Base-by-base conservation (phyloP, 1,284 basidiomycete species). In the Cryptococcus jaspeensis region DNA sequence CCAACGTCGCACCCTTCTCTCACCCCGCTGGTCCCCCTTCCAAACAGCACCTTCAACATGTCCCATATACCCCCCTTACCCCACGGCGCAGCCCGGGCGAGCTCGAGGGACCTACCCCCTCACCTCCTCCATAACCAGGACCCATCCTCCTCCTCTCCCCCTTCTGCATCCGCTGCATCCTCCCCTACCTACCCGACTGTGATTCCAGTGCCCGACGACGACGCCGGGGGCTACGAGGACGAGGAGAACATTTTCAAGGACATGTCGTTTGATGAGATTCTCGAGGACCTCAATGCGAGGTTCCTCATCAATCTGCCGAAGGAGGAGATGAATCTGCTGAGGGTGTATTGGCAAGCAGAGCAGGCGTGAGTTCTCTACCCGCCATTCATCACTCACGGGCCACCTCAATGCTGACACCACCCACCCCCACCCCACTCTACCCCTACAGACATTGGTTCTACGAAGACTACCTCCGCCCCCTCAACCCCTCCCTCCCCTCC, bases 301-400 rank as follows among this genome's bases (percentile, higher is more conserved):
- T 99, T 99, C 77, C 91, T 99, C 67, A 84, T 98, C 66, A 99
- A 99, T 77, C 84, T 99, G 52, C 96, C 96, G 5, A 87, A 90
- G 62, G 89, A 92, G 70, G 96, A 99, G 79, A 85, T 95, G 58
- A 84, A 85, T 22, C 83, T 97, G 59, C 92, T 96, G 74, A 85
- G 96, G 61, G 87, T 99, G 70, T 97, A 92, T 80, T 99, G 99
- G 80, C 96, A 99, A 79, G 92, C 98, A 58, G 96, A 99, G 79
- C 94, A 98, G 83, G 96, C 96, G 90, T 96, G 76, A 70, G 91
- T 75, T 35, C 20, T 36, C 38, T 42, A 41, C 51, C 37, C 23
- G 28, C 11, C 49, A 20, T 42, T 23, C 4, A 22, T 16, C 28
- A 32, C 28, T 9, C 28, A 5, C 28, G 5, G 9, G n/a, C 22